Conservation (phyloP, 352 stramenopile species). For the Phytophthora chlamydospora region DNA sequence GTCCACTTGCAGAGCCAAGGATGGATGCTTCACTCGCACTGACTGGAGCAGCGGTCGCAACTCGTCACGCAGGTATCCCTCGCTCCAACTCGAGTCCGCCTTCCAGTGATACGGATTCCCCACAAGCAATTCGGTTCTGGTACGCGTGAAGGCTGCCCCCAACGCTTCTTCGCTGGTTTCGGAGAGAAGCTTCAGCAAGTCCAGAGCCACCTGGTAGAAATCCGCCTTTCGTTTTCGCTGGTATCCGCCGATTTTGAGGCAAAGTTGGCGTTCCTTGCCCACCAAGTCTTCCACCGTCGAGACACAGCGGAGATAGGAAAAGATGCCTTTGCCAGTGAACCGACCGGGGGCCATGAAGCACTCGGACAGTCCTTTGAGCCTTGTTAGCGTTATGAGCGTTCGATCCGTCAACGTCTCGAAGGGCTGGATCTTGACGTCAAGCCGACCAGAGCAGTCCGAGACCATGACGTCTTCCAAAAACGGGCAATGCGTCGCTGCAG, state of each 20-base stretch:
- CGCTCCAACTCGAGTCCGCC: slow-evolving; percentile 13
- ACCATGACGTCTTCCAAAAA: slow-evolving; percentile 17
- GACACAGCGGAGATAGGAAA: neutral
- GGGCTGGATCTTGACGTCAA: slow-evolving; percentile 23
- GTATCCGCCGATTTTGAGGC: slow-evolving; percentile 1
- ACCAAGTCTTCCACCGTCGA: neutral
- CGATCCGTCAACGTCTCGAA: slow-evolving; percentile 1
- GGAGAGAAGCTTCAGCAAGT: slow-evolving; percentile 1
- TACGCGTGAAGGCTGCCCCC: neutral
- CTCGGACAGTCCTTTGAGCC: neutral
- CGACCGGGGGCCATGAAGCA: neutral
- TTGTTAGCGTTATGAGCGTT: neutral
- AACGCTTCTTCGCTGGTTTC: slow-evolving; percentile 18
- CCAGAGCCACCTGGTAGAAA: slow-evolving; percentile 23
- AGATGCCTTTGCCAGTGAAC: slow-evolving; percentile 6
- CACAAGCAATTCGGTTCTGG: slow-evolving; percentile 15
- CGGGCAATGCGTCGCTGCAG: neutral
- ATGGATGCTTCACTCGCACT: slow-evolving; percentile 20
- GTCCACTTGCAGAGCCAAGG: too few relatives aligned
- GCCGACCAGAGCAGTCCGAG: slow-evolving; percentile 6
- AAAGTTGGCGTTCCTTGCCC: neutral
- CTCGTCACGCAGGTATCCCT: slow-evolving; percentile 12
- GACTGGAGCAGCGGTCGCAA: slow-evolving; percentile 12
- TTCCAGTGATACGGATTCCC: slow-evolving; percentile 17
- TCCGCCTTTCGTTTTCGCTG: neutral